These are phyloP conservation scores for Lasiosphaeria miniovina DNA, from an alignment of 495 filamentous ascomycete species.

Conservation along the genomic window DNA sequence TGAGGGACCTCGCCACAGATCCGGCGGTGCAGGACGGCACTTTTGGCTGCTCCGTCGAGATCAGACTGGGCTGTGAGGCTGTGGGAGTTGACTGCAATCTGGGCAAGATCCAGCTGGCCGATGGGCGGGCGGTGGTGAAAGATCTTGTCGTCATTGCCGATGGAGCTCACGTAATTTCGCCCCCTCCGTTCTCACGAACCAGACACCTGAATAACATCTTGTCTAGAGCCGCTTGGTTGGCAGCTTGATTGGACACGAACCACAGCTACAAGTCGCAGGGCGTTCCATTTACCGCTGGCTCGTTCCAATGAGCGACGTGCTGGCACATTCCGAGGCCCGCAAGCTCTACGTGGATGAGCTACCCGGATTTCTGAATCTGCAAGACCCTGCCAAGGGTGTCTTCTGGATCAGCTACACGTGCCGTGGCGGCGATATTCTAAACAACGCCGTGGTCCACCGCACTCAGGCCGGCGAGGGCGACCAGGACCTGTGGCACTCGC, in stretches of 20 bases:
- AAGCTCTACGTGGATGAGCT: slow-evolving; percentile 24
- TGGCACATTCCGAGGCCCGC: slow-evolving; percentile 29
- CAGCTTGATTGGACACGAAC: slow-evolving; percentile 22
- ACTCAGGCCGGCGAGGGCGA: slow-evolving; percentile 21
- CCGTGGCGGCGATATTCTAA: slow-evolving; percentile 32
- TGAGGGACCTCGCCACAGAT: slow-evolving; percentile 41
- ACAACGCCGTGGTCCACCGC: slow-evolving; percentile 29
- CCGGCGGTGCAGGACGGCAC: slow-evolving; percentile 14
- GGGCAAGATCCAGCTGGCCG: slow-evolving; percentile 18
- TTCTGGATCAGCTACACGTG: slow-evolving; percentile 47
- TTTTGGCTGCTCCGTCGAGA: slow-evolving; percentile 31
- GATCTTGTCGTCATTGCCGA: slow-evolving; percentile 32
- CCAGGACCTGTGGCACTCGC: slow-evolving; percentile 20
- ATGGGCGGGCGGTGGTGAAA: slow-evolving; percentile 14
- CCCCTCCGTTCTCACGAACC: background rate
- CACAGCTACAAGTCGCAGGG: slow-evolving; percentile 17
- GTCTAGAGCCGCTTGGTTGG: slow-evolving; percentile 32
- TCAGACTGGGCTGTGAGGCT: slow-evolving; percentile 29
- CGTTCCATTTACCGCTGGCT: slow-evolving; percentile 50
- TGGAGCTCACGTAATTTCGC: slow-evolving; percentile 27
- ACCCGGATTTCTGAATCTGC: slow-evolving; percentile 29
- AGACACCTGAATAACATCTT: background rate
- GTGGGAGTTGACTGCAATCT: slow-evolving; percentile 24
- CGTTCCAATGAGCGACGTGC: slow-evolving; percentile 36
- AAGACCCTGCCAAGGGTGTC: slow-evolving; percentile 25